Percentiles rank a stretch among this genome's conserved stretches.
phyloP scores from a whole-genome alignment of 148 eudicot genomes.

The Vaccinium vitisidaea region DNA sequence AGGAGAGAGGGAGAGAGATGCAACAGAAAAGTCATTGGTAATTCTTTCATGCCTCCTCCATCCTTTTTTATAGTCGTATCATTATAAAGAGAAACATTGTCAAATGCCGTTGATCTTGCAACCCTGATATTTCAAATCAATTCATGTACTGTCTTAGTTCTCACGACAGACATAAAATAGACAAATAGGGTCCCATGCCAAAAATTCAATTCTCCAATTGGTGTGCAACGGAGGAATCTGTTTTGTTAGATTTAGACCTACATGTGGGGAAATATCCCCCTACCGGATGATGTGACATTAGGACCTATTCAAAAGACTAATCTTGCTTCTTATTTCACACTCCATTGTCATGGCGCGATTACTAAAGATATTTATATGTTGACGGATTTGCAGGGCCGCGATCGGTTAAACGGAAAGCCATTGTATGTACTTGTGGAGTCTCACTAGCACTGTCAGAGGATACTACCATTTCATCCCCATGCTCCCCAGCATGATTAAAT shows the following conservation, averaged over 20 bases:
- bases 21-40: background rate
- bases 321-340: background rate
- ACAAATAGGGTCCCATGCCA: background rate
- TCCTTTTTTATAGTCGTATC: background rate
- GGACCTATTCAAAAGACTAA: background rate
- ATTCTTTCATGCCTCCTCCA: background rate
- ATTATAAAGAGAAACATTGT: background rate
- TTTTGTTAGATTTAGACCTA: background rate
- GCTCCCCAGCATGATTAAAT: conserved; percentile 17
- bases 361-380: background rate
- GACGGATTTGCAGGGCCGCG: conserved; percentile 59
- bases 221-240: background rate
- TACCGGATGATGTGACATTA: background rate
- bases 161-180: background rate
- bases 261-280: background rate
- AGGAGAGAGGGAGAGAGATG: background rate
- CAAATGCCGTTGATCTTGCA: background rate
- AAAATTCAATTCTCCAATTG: background rate
- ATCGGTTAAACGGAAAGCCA: conserved; percentile 81
- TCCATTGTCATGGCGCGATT: background rate
- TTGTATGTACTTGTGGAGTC: conserved; percentile 78
- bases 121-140: background rate
- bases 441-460: conserved; percentile 35
- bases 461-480: background rate
- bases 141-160: background rate